A percentile compares a stretch with the other conserved stretches of the same genome.
Conservation (phyloP, 805 yeast species). For the Kuraishia cidri region DNA sequence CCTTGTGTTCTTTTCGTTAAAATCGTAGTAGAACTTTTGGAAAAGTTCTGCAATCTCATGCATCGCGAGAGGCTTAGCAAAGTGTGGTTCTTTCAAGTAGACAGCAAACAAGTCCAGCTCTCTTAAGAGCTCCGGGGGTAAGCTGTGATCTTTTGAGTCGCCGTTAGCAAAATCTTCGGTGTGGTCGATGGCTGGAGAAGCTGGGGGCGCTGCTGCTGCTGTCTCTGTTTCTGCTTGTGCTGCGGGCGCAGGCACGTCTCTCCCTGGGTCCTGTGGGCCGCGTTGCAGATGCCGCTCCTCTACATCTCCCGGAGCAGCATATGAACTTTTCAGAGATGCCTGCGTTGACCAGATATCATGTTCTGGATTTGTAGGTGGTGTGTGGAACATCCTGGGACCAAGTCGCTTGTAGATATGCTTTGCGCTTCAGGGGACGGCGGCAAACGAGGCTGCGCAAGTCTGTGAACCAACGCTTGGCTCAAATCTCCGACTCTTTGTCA, state of each 20-base stretch:
- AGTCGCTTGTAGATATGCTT: too few relatives aligned
- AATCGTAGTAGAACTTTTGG: constrained; percentile 21
- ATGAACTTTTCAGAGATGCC: constrained; percentile 14
- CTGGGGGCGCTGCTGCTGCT: neutral
- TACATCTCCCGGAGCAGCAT: constrained; percentile 6
- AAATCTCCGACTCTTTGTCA: too few relatives aligned
- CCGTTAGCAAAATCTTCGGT: too few relatives aligned
- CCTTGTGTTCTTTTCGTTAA: constrained; percentile 10
- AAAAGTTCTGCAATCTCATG: constrained; percentile 23
- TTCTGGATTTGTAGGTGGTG: constrained; percentile 19
- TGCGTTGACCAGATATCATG: constrained; percentile 15
- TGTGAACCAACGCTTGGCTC: too few relatives aligned
- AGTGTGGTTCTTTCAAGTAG: constrained; percentile 23
- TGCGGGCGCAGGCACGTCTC: neutral
- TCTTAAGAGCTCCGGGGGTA: constrained; percentile 13
- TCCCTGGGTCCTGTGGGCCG: neutral
- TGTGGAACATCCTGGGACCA: constrained; percentile 21
- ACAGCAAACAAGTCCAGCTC: constrained; percentile 17
- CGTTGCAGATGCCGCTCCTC: constrained; percentile 10
- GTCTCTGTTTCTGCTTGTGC: neutral
- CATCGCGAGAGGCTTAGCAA: constrained; percentile 23
- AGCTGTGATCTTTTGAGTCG: constrained; percentile 12
- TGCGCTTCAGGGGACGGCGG: neutral
- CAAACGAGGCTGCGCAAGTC: too few relatives aligned
- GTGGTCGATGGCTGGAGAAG: too few relatives aligned